A percentile compares a stretch with the other conserved stretches of the same genome.
Conservation (phyloP, 805 yeast species). For the Yamadazyma philogaea region DNA sequence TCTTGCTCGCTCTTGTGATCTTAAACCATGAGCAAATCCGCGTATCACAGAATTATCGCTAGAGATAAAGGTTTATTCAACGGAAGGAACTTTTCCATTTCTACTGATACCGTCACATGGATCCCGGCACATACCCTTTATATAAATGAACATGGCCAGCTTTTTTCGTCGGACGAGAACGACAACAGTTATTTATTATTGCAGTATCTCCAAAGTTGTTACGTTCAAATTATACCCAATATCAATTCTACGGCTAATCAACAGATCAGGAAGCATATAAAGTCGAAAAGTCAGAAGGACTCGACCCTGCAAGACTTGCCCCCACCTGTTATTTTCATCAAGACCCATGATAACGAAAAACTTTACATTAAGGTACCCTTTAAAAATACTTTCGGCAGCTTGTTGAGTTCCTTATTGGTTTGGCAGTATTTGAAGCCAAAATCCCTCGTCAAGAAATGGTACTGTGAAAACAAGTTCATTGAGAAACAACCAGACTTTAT, state of each 20-base stretch:
- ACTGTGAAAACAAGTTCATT: conserved; percentile 34
- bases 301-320: neutral
- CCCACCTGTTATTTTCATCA: conserved; percentile 42
- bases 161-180: conserved; percentile 30
- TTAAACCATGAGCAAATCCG: conserved; percentile 19
- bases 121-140: conserved; percentile 25
- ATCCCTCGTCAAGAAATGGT: conserved; percentile 57
- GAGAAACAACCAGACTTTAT: conserved; percentile 12
- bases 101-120: conserved; percentile 40
- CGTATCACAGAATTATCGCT: conserved; percentile 30
- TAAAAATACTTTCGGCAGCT: conserved; percentile 37
- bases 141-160: conserved; percentile 33
- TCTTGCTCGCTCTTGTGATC: neutral
- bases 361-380: conserved; percentile 36
- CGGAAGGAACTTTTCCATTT: conserved; percentile 32
- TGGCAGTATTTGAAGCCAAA: conserved; percentile 56
- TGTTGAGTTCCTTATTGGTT: conserved; percentile 46
- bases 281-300: conserved; percentile 8
- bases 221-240: conserved; percentile 34
- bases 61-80: conserved; percentile 34
- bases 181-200: conserved; percentile 30
- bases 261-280: conserved; percentile 6
- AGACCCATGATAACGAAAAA: conserved; percentile 37
- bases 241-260: conserved; percentile 10
- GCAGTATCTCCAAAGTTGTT: conserved; percentile 38